Evolutionary conservation across 169 alveolate species (phyloP).

Genomic region (Condylostoma magnum): DNA sequence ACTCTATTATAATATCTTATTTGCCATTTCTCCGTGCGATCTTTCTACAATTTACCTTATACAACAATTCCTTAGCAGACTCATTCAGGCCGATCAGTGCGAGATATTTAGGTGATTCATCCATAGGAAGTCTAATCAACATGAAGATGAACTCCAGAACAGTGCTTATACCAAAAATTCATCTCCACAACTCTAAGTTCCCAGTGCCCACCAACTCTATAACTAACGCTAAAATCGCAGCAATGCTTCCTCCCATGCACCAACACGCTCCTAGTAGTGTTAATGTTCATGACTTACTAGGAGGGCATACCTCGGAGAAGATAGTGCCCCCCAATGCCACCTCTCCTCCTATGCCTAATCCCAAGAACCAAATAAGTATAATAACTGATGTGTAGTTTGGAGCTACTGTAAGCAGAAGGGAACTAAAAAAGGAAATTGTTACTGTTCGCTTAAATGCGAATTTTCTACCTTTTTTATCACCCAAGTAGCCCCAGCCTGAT

Average conservation of each 20-base stretch:
- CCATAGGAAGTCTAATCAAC: background rate
- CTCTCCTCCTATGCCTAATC: conserved; percentile 27
- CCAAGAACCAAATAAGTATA: background rate
- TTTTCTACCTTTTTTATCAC: conserved; percentile 16
- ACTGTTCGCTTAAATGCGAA: background rate
- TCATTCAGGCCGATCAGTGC: background rate
- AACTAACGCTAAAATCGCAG: background rate
- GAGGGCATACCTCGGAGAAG: conserved; percentile 11
- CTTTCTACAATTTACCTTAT: background rate
- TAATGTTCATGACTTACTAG: background rate
- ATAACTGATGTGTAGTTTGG: background rate
- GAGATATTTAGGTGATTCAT: conserved; percentile 11
- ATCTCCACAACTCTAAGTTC: background rate
- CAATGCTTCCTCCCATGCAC: conserved; percentile 2
- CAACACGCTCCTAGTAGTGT: background rate
- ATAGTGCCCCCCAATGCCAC: conserved; percentile 2
- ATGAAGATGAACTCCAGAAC: background rate
- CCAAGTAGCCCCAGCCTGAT: conserved; percentile 1
- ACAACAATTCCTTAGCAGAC: background rate
- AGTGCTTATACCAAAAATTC: background rate
- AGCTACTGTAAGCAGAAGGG: background rate
- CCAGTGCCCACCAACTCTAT: background rate
- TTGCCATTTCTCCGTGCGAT: background rate
- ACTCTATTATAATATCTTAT: background rate
- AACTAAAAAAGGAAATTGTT: background rate